phyloP scores from a whole-genome alignment of 116 monocot genomes.

The Cymodocea nodosa region DNA sequence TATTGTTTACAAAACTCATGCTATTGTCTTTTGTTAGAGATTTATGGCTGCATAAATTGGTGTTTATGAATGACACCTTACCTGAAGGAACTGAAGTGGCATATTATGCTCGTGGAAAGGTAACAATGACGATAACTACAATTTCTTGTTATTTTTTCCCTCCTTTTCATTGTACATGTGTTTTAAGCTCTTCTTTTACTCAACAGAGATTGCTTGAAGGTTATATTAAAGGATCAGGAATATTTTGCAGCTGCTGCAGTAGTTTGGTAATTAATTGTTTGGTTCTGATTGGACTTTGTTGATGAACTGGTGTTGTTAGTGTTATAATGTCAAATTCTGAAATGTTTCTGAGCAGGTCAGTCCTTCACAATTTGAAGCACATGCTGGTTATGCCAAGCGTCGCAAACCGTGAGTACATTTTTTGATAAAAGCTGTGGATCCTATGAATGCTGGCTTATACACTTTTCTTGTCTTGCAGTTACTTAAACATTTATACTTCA shows the following conservation, averaged over 20 bases:
- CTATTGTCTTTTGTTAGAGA: slow-evolving; percentile 40
- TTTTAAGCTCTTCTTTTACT: not conserved
- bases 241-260: slow-evolving; percentile 68
- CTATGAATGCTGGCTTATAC: not conserved
- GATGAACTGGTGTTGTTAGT: not conserved
- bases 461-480: slow-evolving; percentile 30
- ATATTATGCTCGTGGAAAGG: slow-evolving; percentile 75
- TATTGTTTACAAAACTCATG: slow-evolving; percentile 4
- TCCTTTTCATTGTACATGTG: no score
- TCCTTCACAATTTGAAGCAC: slow-evolving; percentile 98
- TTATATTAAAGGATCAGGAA: slow-evolving; percentile 74
- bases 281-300: not conserved
- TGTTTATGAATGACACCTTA: slow-evolving; percentile 61
- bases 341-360: slow-evolving; percentile 47
- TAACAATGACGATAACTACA: slow-evolving; percentile 4
- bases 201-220: slow-evolving; percentile 63
- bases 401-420: slow-evolving; percentile 75
- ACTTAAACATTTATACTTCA: slow-evolving; percentile 89
- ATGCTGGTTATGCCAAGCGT: slow-evolving; percentile 79
- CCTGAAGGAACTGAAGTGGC: slow-evolving; percentile 81
- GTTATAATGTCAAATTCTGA: not conserved
- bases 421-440: not conserved
- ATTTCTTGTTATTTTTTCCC: not conserved
- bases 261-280: slow-evolving; percentile 41
- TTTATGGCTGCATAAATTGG: slow-evolving; percentile 68